Evolutionary conservation across 73 alveolate genomes (phyloP).

Genomic region (Uronychia binucleata): DNA sequence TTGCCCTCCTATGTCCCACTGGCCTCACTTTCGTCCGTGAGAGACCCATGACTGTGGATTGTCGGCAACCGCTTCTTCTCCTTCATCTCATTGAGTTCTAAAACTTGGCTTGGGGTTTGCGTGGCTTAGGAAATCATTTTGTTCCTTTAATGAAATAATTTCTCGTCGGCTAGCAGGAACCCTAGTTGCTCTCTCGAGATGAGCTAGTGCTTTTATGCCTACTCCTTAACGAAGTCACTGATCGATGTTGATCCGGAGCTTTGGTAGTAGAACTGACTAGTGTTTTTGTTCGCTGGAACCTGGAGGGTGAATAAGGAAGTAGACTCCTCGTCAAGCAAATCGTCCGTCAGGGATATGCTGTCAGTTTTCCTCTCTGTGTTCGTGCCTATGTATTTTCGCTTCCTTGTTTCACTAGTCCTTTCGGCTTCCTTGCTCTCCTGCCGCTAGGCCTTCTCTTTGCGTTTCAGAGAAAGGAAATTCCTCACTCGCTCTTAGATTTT

Average conservation of each 20-base stretch:
- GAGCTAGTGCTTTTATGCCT: not conserved
- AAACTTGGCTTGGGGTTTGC: not conserved
- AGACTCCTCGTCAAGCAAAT: not conserved
- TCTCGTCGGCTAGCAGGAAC: not conserved
- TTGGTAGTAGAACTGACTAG: not conserved
- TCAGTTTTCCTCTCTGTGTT: not conserved
- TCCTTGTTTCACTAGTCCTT: not conserved
- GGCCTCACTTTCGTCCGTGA: not conserved
- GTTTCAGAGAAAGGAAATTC: not conserved
- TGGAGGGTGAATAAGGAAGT: no score
- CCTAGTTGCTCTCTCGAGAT: not conserved
- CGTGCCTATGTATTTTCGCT: not conserved
- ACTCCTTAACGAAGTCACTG: not conserved
- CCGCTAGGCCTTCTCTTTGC: not conserved
- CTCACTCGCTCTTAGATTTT: constrained; percentile 12
- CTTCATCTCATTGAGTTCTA: not conserved
- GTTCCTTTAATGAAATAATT: not conserved
- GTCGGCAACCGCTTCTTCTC: not conserved
- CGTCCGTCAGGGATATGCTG: not conserved
- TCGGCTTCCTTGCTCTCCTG: not conserved
- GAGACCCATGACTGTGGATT: not conserved
- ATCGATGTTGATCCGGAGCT: not conserved
- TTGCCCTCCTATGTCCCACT: no score
- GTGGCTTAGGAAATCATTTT: not conserved
- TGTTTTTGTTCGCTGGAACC: not conserved